Evolutionary conservation across 106 monocot species (phyloP).

Genomic region (Agapanthus africanus): DNA sequence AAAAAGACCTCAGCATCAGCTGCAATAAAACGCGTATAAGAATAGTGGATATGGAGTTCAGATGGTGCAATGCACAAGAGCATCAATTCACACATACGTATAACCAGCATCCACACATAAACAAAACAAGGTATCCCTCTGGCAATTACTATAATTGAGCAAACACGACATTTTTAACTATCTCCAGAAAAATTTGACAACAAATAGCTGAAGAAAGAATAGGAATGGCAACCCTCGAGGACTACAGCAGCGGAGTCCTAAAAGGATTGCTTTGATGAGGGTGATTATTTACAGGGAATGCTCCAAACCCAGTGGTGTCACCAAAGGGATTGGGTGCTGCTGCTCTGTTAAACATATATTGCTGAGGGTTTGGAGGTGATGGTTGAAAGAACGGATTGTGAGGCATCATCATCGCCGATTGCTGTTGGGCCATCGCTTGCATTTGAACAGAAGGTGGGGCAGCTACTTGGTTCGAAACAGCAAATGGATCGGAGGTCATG

Average conservation of each 20-base stretch:
- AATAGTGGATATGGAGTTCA: too few species aligned
- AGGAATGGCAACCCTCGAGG: too few species aligned
- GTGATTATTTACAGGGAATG: slow-evolving; percentile 35
- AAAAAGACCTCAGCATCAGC: too few species aligned
- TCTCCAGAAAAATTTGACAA: too few species aligned
- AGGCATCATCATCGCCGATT: slow-evolving; percentile 38
- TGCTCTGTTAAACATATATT: slow-evolving; percentile 10
- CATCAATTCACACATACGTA: too few species aligned
- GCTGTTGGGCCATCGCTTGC: slow-evolving; percentile 61
- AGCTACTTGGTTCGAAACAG: slow-evolving; percentile 48
- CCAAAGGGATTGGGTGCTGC: slow-evolving; percentile 46
- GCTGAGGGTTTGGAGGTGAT: slow-evolving; percentile 10
- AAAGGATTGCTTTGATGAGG: slow-evolving; percentile 48
- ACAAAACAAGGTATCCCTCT: too few species aligned
- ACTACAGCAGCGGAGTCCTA: slow-evolving; percentile 41
- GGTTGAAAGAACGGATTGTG: slow-evolving; percentile 50
- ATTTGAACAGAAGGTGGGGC: slow-evolving; percentile 59
- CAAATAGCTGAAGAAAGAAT: too few species aligned
- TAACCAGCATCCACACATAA: too few species aligned
- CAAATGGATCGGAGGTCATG: slow-evolving; percentile 50
- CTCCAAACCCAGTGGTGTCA: slow-evolving; percentile 40
- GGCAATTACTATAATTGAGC: too few species aligned
- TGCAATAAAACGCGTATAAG: too few species aligned
- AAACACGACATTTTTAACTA: too few species aligned
- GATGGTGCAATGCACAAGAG: too few species aligned